Evolutionary conservation across 2,329 filamentous ascomycete genomes (phyloP), one percentile per base, ranked within the genome.

Genomic region (Colletotrichum spaethianum): DNA sequence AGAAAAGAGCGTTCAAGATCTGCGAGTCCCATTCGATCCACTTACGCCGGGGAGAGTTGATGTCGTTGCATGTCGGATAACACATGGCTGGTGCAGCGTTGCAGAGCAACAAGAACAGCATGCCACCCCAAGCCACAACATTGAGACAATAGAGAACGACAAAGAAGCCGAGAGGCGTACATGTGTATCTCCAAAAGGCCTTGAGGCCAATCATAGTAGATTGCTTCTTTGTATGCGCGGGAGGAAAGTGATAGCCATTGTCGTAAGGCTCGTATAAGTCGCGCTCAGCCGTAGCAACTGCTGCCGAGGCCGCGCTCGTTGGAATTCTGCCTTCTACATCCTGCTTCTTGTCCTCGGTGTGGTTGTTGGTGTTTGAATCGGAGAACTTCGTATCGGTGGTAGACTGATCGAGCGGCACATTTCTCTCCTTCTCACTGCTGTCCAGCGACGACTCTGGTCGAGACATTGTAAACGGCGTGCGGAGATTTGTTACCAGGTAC

Each of bases 21-120:
- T 97, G 94, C 1, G 92, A 93, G 80, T 95, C 93, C 77, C 90
- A 92, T 82, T 98, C 94, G 75, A 98, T 90, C 94, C 95, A 97
- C 72, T 91, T 91, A 26, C 93, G 87, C n/a, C 94, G 90, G 2
- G 93, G 91, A 0, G 93, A 94, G 77, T 94, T 85, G 79, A 94
- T 91, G 75, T 93, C 86, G 78, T 93, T 87, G 83, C 93, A 96
- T 44, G 84, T 84, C 0, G 88, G 91, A 75, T 86, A 80, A 84
- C 94, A 94, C 93, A 94, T 94, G 72, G 90, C 90, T 8, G 92
- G 91, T 2, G 90, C 85, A 67, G 88, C 94, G 77, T 94, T 94
- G 84, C 92, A 93, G 33, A 97, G 89, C 2, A 98, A 86, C 23
- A 97, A 85, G 82, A 97, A 97, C 42, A 97, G 87, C 94, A 97